These are phyloP conservation scores for Piper longum DNA, from an alignment of 164 flowering plant species.

Conservation along the genomic window DNA sequence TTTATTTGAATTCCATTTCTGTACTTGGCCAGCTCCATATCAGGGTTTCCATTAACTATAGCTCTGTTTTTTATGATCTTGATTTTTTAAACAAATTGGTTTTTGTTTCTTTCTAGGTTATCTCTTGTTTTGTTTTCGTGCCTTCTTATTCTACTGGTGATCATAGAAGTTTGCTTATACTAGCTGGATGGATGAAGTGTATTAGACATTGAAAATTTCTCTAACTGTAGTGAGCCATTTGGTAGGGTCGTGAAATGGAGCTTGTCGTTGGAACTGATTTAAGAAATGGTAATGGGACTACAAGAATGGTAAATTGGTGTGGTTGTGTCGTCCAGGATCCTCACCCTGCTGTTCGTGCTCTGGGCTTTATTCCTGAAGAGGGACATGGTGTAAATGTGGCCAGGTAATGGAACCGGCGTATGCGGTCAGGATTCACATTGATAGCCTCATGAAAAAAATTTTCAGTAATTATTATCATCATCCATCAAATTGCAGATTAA, in stretches of 20 bases:
- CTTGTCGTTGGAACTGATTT: constrained; percentile 78
- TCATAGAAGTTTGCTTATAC: background rate
- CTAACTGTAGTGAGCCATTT: constrained; percentile 1
- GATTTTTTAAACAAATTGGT: no score
- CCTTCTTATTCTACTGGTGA: no score
- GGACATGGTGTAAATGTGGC: constrained; percentile 96
- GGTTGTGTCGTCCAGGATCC: constrained; percentile 91
- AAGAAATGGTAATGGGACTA: constrained; percentile 89
- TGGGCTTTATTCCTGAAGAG: constrained; percentile 94
- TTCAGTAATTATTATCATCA: no score
- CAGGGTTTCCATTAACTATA: no score
- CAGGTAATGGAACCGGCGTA: constrained; percentile 27
- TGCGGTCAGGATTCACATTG: no score
- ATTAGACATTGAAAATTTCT: background rate
- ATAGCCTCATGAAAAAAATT: no score
- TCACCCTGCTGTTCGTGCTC: constrained; percentile 85
- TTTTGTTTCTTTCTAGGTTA: no score
- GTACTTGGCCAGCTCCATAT: no score
- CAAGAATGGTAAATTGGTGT: constrained; percentile 79
- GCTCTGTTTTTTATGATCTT: no score
- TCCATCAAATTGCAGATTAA: no score
- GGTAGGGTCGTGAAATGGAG: constrained; percentile 72
- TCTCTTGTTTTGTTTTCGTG: no score
- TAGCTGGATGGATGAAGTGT: background rate
- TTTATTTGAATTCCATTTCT: no score